Evolutionary conservation across 2,329 filamentous ascomycete species (phyloP), one percentile per base, ranked within the genome.

Genomic region (Meredithiella fracta): DNA sequence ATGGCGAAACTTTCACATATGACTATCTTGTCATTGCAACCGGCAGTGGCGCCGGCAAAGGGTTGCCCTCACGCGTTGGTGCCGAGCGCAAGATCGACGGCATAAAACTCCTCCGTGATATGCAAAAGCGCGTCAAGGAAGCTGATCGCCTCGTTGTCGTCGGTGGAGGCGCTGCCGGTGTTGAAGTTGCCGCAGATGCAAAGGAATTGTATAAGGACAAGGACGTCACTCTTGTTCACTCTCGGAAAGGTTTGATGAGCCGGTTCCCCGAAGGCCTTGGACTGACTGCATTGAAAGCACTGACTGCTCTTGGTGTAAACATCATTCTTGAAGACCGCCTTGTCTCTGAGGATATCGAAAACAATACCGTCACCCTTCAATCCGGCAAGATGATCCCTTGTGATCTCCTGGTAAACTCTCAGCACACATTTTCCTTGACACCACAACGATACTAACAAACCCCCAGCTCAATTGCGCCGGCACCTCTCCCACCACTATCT

Each of bases 151-250:
- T 78, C 5, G 73, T 77, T 1, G 69, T 79, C 0, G 69, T 77
- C 0, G 80, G 79, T 1, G 79, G 77, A 0, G 79, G 79, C 2
- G 77, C 80, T 0, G 79, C 79, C 0, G 80, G 80, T 1, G 74
- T 83, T 0, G 77, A 83, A 64, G 65, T 82, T 34, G 78, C 77
- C 0, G 72, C 76, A 0, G 79, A 83, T 62, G 73, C 76, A 8
- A 80, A 80, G 64, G 69, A 69, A 3, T 63, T 67, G 8, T 79
- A 77, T 60, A 76, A 77, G 0, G 69, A 74, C 5, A 83, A 83
- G 65, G 64, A 67, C 0, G 73, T 83, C 8, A 72, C 72, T 0
- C 63, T 83, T 5, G 69, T 83, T 0, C 79, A 83, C 63, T 82
- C 80, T 1, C 67, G 78, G 15, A 63, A 66, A 1, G 67, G 67